These are phyloP conservation scores for Clitopilus hobsonii DNA, from an alignment of 768 basidiomycete species.

Conservation along the genomic window DNA sequence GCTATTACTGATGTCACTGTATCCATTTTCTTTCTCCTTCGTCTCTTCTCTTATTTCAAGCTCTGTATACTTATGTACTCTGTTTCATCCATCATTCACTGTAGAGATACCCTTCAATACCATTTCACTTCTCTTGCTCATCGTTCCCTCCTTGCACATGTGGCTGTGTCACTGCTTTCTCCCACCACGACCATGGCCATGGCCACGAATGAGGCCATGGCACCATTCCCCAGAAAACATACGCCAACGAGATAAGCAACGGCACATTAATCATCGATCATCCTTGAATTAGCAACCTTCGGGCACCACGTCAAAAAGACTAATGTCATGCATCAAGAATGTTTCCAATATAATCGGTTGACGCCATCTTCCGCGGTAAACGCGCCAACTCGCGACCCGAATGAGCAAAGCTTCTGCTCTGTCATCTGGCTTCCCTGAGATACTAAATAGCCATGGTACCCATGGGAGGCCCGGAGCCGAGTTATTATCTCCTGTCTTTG, in stretches of 20 bases:
- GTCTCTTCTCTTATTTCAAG: background rate
- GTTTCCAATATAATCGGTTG: too few species aligned
- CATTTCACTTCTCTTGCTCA: background rate
- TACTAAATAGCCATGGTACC: too few species aligned
- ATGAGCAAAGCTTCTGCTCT: background rate
- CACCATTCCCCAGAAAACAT: too few species aligned
- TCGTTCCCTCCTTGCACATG: background rate
- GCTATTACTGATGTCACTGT: background rate
- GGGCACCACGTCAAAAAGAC: too few species aligned
- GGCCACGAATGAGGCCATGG: background rate
- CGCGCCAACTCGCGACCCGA: background rate
- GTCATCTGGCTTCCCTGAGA: background rate
- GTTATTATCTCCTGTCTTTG: too few species aligned
- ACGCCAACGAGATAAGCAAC: too few species aligned
- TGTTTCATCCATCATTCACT: background rate
- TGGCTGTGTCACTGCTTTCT: background rate
- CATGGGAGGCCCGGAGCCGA: too few species aligned
- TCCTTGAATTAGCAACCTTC: too few species aligned
- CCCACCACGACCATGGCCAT: background rate
- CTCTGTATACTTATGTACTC: background rate
- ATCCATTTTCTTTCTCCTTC: constrained; percentile 12
- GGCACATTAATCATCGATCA: too few species aligned
- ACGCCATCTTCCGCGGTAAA: background rate
- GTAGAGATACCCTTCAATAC: constrained; percentile 1
- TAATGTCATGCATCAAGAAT: too few species aligned